Evolutionary conservation across 441 rosid species (phyloP), one percentile per base, ranked within the genome.

Genomic region (Arabidopsis lyrata): DNA sequence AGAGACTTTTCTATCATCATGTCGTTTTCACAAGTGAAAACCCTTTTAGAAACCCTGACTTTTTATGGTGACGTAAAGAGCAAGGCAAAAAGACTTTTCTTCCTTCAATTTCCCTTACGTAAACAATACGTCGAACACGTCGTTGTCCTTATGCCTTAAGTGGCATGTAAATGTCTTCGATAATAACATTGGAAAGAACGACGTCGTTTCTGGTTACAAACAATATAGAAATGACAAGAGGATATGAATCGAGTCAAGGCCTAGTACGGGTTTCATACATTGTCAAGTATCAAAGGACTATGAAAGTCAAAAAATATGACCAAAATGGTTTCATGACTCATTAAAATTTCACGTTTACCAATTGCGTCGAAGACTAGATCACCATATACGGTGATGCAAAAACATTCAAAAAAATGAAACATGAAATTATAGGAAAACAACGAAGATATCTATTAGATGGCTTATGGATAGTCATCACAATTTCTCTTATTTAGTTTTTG

Each of bases 11-110:
- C 29, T 58, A 13, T 13, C 10, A 20, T 68, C 73, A 15, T n/a
- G 2, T 67, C 73, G 73, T 67, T 74, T 74, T 74, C 78, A 67
- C 8, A 5, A 59, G 47, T 39, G 62, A 6, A 44, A 72, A 44
- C 8, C 3, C 53, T 0, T 54, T 55, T 64, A 47, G 54, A 66
- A 74, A 29, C 58, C 58, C 27, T 29, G 78, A 74, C 72, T 74
- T 44, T 15, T 7, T 36, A 6, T 36, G 15, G 50, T 24, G 57
- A 48, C 60, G 72, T 65, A 57, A 13, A 2, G 18, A 16, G 8
- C 50, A 73, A 36, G 60, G 44, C 11, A 62, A 4, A 56, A 4
- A 36, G 29, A 66, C 52, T 64, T 73, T 64, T 65, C 66, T 64
- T 66, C 6, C 24, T 1, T 52, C 8, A 35, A 5, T 48, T 18